A percentile compares a stretch with the other conserved stretches of the same genome.
Evolutionary conservation across 2,329 filamentous ascomycete species (phyloP).

Genomic region (Hypocrella siamensis): DNA sequence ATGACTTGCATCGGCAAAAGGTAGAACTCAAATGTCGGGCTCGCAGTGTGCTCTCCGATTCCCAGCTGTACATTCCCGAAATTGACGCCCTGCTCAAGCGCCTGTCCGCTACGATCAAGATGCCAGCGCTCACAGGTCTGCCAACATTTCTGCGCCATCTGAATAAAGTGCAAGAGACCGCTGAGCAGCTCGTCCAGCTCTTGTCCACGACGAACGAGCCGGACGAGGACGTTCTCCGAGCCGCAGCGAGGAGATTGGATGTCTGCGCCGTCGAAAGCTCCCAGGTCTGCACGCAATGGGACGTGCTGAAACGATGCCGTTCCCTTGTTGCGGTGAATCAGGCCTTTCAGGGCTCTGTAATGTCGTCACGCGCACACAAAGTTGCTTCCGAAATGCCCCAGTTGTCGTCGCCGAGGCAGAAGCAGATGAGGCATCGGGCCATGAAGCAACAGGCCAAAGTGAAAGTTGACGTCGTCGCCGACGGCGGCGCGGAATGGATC

Average conservation of each 20-base stretch:
- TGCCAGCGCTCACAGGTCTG: constrained; percentile 8
- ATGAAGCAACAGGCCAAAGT: constrained; percentile 18
- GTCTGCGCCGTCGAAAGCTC: constrained; percentile 8
- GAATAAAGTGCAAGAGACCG: constrained; percentile 5
- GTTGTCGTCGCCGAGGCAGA: constrained; percentile 10
- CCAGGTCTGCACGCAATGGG: constrained; percentile 14
- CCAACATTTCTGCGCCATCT: constrained; percentile 7
- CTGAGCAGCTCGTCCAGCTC: constrained; percentile 4
- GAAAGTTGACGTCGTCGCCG: constrained; percentile 20
- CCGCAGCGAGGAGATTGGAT: constrained; percentile 9
- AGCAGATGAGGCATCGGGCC: constrained; percentile 13
- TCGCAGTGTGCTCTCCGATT: constrained; percentile 2
- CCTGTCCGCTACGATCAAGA: constrained; percentile 4
- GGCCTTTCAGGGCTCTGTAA: constrained; percentile 16
- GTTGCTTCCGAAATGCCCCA: constrained; percentile 8
- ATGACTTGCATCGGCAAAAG: too few species aligned
- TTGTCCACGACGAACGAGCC: constrained; percentile 4
- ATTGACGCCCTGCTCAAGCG: constrained; percentile 6
- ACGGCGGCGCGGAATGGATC: constrained; percentile 19
- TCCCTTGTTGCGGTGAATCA: constrained; percentile 15
- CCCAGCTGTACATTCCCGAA: constrained; percentile 6
- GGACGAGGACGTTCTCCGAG: constrained; percentile 4
- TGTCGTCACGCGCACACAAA: constrained; percentile 10
- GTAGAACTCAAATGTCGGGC: too few species aligned
- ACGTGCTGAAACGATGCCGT: constrained; percentile 15